These are phyloP conservation scores for Mycena filopes DNA, from an alignment of 768 basidiomycete genomes.

Conservation along the genomic window DNA sequence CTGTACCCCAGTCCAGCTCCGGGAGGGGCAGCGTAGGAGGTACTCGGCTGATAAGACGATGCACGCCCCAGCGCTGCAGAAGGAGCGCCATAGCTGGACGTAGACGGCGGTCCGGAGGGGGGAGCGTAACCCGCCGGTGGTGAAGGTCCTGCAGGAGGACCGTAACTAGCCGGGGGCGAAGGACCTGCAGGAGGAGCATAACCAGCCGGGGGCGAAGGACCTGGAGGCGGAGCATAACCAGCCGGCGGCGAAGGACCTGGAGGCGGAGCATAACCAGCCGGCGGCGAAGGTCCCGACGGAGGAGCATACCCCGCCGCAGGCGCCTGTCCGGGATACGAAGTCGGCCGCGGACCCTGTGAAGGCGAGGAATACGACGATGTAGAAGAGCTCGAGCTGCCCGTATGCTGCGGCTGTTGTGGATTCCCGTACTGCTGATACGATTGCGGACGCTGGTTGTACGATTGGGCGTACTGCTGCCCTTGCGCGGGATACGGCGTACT, in stretches of 20 bases:
- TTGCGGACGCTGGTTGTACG: not conserved
- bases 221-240: slow-evolving; percentile 13
- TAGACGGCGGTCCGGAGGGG: not conserved
- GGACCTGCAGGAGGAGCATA: slow-evolving; percentile 13
- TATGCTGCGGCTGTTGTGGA: slow-evolving; percentile 19
- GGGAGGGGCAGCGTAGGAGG: slow-evolving; percentile 20
- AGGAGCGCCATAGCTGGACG: slow-evolving; percentile 10
- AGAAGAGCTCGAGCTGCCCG: slow-evolving; percentile 15
- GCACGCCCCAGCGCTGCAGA: not conserved
- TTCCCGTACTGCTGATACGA: slow-evolving; percentile 31
- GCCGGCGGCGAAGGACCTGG: not conserved
- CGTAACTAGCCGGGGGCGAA: not conserved
- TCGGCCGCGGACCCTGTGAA: slow-evolving; percentile 21
- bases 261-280: slow-evolving; percentile 13
- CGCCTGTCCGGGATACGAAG: slow-evolving; percentile 24
- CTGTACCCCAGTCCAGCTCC: slow-evolving; percentile 14
- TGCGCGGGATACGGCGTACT: slow-evolving; percentile 20
- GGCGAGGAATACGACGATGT: slow-evolving; percentile 20
- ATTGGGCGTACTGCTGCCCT: slow-evolving; percentile 9
- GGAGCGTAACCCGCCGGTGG: slow-evolving; percentile 14
- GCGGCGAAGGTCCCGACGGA: not conserved
- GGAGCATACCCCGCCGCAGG: slow-evolving; percentile 14
- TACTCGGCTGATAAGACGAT: not conserved
- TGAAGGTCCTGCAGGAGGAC: slow-evolving; percentile 2
- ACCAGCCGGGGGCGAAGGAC: not conserved